Base-by-base conservation (phyloP, 2,329 filamentous ascomycete genomes). In the Aspergillus glaucus region DNA sequence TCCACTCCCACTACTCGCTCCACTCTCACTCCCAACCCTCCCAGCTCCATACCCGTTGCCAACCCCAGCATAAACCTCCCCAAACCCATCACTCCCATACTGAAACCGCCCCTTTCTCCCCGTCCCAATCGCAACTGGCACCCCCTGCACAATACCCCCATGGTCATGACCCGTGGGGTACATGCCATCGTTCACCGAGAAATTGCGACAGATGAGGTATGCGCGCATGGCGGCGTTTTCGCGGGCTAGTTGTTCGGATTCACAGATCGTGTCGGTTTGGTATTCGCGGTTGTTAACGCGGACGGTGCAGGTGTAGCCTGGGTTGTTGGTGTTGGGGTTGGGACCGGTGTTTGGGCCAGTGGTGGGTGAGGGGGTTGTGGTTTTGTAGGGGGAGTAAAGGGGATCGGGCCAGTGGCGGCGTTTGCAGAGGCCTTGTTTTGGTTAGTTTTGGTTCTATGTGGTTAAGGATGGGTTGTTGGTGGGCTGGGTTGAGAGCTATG, bases 181-280 rank as follows among this genome's bases (percentile, higher is more conserved):
- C 89, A 95, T 95, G 66, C 92, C 92, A 62, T 94, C 90, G 67
- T 95, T 96, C 69, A 94, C 88, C 48, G 89, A 95, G 74, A 96
- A 96, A 78, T 95, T 95, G 56, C 90, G 86, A 77, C 92, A 96
- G 58, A 96, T 93, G 82, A 95, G 92, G 72, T 95, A 97, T 50
- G 92, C 92, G 54, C 90, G 87, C 81, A 94, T 94, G 52, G 92
- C 92, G 22, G 92, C 92, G 62, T 92, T 93, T 70, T 97, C 91
- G 65, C 90, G 88, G 43, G 92, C 92, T 56, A 95, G 78, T 44
- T 81, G 76, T 66, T 92, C 87, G 54, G 86, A 87, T 66, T 87
- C 84, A 73, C 93, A 95, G 55, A 85, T 81, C 34, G 87, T 80
- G 68, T 95, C 90, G 40, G 91, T 95, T 68, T 91, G 88, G 75